phyloP scores from a whole-genome alignment of 2,329 filamentous ascomycete species.

The Cladophialophora bantiana region DNA sequence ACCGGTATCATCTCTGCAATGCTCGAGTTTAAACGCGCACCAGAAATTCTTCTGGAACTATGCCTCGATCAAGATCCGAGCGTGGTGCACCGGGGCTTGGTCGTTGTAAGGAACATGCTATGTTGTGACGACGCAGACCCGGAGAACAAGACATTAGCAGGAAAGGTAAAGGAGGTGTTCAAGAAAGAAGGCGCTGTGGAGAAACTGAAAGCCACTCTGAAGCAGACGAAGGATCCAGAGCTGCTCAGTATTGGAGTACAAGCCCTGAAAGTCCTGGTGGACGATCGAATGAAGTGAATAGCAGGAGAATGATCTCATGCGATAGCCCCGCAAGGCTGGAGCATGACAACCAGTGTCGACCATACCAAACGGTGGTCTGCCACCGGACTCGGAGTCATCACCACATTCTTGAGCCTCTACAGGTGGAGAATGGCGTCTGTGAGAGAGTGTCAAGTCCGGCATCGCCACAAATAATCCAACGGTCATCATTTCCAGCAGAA shows the following conservation, averaged over 20 bases:
- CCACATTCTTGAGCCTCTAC: background rate
- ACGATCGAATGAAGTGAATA: constrained; percentile 10
- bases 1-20: constrained; percentile 71
- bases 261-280: constrained; percentile 65
- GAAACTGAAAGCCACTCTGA: constrained; percentile 72
- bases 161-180: constrained; percentile 66
- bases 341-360: background rate
- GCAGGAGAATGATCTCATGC: background rate
- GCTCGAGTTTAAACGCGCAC: constrained; percentile 63
- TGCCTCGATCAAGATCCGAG: constrained; percentile 71
- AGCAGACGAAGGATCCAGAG: constrained; percentile 71
- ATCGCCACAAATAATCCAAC: background rate
- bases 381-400: background rate
- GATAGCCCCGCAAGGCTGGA: background rate
- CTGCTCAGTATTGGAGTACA: constrained; percentile 75
- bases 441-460: background rate
- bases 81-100: constrained; percentile 70
- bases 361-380: background rate
- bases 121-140: constrained; percentile 49
- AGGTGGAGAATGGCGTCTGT: background rate
- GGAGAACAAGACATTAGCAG: constrained; percentile 68
- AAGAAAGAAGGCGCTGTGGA: constrained; percentile 70
- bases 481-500: background rate
- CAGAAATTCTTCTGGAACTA: constrained; percentile 79
- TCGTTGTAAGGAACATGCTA: constrained; percentile 76